Evolutionary conservation across 768 basidiomycete species (phyloP), one percentile per base, ranked within the genome.

Genomic region (Suillus bovinus): DNA sequence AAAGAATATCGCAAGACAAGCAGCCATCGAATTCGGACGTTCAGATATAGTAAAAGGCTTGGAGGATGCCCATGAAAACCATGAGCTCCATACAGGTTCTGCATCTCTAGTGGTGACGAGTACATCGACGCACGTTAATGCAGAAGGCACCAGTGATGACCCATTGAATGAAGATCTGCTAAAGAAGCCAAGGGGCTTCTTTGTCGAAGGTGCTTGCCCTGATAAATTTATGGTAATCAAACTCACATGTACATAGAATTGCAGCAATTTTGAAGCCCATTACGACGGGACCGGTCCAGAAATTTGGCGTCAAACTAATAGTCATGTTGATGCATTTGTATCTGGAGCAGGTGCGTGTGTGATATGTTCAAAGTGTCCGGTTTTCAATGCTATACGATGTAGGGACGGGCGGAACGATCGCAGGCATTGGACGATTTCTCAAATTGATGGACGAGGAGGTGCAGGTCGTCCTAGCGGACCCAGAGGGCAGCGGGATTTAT

Each of bases 341-440:
- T 86, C 89, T 33, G 96, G 96, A 1, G 94, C 96, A 60, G 94
- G 94, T 87, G 61, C 63, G 77, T 39, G 62, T 16, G 16, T 22
- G 10, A 27, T 29, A 2, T n/a, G 3, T 34, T 29, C 7, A 5
- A 38, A 11, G 6, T 55, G 1, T 13, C 5, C n/a, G 14, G 14
- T 22, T 36, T 34, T n/a, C 46, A 58, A 41, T n/a, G 39, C 20
- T 5, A 10, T 44, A n/a, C 8, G 16, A 16, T 14, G 4, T 56
- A 90, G 93, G 94, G n/a, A 98, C 96, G 3, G 96, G 97, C 6
- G 97, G 97, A 14, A 99, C 96, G 4, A 85, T 99, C 57, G 90
- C 94, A 2, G 96, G 96, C 0, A 84, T 82, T 5, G 95, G 93
- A 0, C 82, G 78, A 57, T 96, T 82, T 70, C 77, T 99, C 59